Evolutionary conservation across 352 stramenopile genomes (phyloP), one percentile per base, ranked within the genome.

Genomic region (Phytopythium kandeliae): DNA sequence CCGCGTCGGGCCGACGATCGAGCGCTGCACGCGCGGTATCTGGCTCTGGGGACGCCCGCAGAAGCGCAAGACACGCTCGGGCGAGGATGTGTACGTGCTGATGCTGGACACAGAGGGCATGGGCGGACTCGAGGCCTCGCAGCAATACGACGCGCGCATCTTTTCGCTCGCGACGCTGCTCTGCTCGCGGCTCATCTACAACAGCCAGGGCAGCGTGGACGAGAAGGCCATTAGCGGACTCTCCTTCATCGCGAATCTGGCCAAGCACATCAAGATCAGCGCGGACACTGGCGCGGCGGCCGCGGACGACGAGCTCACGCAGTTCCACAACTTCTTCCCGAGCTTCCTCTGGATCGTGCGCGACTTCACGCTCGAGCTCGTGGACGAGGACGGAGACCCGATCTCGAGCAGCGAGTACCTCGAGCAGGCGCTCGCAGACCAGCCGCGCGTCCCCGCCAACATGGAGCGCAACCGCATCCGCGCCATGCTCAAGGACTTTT

Each of bases 41-140:
- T 92, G 82, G 82, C 77, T 93, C 47, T 92, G 82, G 80, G n/a
- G n/a, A n/a, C n/a, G n/a, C n/a, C n/a, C n/a, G n/a, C n/a, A n/a
- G n/a, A n/a, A n/a, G n/a, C n/a, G n/a, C n/a, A n/a, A n/a, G n/a
- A n/a, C n/a, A n/a, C n/a, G n/a, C n/a, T n/a, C n/a, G n/a, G 74
- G 71, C 11, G 62, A 88, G 45, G 70, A 74, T 55, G 75, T 71
- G 21, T 73, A 67, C 4, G 60, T 89, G 33, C 48, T 91, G 16
- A 85, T 92, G 40, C 70, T 93, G 60, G 81, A 92, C 60, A 92
- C 81, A 5, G 83, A 92, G 30, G 78, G 81, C 4, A 69, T 92
- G 17, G 78, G 78, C 12, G 83, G 69, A 12, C 79, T 65, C 5
- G 64, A 87, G 48, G 74, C 78, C 17, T 78, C 65, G 10, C 69